Conservation (phyloP, 805 yeast genomes). For the Pichia exigua region DNA sequence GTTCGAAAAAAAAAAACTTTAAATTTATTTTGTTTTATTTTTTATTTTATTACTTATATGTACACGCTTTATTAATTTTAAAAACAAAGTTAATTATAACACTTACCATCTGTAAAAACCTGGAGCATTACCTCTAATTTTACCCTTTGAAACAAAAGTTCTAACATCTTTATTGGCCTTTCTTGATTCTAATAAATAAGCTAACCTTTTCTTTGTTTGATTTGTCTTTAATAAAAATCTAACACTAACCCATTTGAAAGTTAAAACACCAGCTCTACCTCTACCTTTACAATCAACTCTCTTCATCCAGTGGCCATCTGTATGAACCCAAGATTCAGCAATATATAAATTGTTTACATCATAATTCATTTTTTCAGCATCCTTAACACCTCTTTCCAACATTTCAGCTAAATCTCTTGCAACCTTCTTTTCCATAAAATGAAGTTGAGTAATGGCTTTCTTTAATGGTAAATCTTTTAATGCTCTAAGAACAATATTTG, state of each 20-base stretch:
- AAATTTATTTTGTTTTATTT: not conserved
- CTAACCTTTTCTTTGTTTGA: slow-evolving; percentile 34
- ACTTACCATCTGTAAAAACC: slow-evolving; percentile 51
- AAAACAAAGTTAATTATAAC: not conserved
- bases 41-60: not conserved
- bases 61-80: not conserved
- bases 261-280: slow-evolving; percentile 77
- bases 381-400: slow-evolving; percentile 62
- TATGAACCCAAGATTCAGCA: slow-evolving; percentile 83
- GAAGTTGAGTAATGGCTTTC: slow-evolving; percentile 86
- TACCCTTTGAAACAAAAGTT: slow-evolving; percentile 36
- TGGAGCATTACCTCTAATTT: slow-evolving; percentile 40
- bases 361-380: slow-evolving; percentile 54
- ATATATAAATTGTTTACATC: slow-evolving; percentile 59
- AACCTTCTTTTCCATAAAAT: slow-evolving; percentile 74
- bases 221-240: slow-evolving; percentile 68
- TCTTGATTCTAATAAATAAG: slow-evolving; percentile 20
- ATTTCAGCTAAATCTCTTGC: slow-evolving; percentile 72
- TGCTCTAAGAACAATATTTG: slow-evolving; percentile 70
- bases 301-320: slow-evolving; percentile 69
- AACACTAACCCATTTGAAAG: slow-evolving; percentile 73
- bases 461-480: slow-evolving; percentile 63
- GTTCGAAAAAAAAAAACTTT: not conserved
- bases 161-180: slow-evolving; percentile 38
- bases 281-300: slow-evolving; percentile 81